phyloP scores from a whole-genome alignment of 768 basidiomycete genomes.

The Termitomyces sp. region DNA sequence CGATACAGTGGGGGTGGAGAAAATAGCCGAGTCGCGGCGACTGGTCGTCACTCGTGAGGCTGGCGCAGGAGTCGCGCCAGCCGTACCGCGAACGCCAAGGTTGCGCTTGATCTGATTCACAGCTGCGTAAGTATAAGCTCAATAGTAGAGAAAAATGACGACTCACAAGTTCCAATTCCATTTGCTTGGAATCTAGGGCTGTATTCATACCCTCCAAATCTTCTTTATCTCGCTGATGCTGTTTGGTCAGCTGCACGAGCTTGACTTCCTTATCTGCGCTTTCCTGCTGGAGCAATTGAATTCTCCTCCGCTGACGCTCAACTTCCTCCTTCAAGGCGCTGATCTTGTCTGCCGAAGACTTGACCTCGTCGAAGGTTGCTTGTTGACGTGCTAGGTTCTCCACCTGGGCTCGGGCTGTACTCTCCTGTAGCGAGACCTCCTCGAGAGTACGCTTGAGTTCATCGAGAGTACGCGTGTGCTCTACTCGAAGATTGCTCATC shows the following conservation, averaged over 20 bases:
- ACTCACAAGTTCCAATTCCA: slow-evolving; percentile 85
- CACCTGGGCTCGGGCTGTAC: slow-evolving; percentile 40
- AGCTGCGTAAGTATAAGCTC: not conserved
- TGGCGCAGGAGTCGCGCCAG: slow-evolving; percentile 52
- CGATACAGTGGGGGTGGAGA: slow-evolving; percentile 46
- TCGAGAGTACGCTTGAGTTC: slow-evolving; percentile 44
- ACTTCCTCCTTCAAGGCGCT: slow-evolving; percentile 51
- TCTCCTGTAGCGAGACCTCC: slow-evolving; percentile 43
- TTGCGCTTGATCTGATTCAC: slow-evolving; percentile 57
- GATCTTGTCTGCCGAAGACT: slow-evolving; percentile 46
- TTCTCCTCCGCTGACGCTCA: slow-evolving; percentile 54
- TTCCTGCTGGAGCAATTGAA: slow-evolving; percentile 72
- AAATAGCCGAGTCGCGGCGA: slow-evolving; percentile 56
- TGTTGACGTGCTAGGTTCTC: slow-evolving; percentile 50
- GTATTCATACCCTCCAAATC: slow-evolving; percentile 85
- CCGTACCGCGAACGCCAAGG: slow-evolving; percentile 51
- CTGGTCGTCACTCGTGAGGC: slow-evolving; percentile 31
- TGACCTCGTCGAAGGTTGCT: slow-evolving; percentile 51
- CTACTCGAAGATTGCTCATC: slow-evolving; percentile 49
- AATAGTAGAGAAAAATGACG: not conserved
- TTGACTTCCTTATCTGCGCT: slow-evolving; percentile 85
- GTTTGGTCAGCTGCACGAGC: slow-evolving; percentile 67
- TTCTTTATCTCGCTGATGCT: slow-evolving; percentile 69
- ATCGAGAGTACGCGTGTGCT: slow-evolving; percentile 46
- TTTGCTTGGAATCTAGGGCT: slow-evolving; percentile 90